Conservation (phyloP, 2,329 filamentous ascomycete species). For the Lasiodiplodia citricola region DNA sequence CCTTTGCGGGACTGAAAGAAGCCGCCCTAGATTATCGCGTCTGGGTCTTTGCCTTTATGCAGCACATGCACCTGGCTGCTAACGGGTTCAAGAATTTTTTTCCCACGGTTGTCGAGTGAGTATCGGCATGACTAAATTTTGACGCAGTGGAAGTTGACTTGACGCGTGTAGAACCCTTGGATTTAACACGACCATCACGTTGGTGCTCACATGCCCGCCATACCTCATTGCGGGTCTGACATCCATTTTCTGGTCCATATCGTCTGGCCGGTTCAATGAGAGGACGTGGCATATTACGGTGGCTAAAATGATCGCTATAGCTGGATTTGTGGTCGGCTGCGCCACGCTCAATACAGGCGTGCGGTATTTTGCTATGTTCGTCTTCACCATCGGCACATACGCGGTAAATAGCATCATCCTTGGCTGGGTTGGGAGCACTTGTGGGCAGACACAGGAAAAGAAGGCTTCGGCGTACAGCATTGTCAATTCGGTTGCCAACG, state of each 20-base stretch:
- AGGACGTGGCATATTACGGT: constrained; percentile 35
- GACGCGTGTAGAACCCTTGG: constrained; percentile 36
- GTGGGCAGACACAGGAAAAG: constrained; percentile 51
- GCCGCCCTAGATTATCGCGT: background rate
- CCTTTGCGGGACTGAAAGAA: background rate
- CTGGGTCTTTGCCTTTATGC: constrained; percentile 14
- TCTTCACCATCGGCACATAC: constrained; percentile 40
- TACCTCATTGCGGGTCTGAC: constrained; percentile 33
- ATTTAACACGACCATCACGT: constrained; percentile 42
- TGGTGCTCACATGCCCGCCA: constrained; percentile 34
- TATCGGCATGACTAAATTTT: too few species aligned
- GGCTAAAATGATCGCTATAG: constrained; percentile 32
- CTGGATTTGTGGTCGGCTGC: constrained; percentile 39
- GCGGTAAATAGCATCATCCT: constrained; percentile 40
- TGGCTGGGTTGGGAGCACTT: constrained; percentile 50
- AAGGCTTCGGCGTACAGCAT: constrained; percentile 49
- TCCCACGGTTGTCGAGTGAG: constrained; percentile 39
- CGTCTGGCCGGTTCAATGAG: constrained; percentile 41
- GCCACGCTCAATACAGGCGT: constrained; percentile 36
- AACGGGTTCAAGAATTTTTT: constrained; percentile 39
- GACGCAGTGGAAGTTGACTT: too few species aligned
- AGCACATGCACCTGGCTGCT: background rate
- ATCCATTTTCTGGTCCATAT: constrained; percentile 30
- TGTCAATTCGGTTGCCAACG: constrained; percentile 49
- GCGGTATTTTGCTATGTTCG: constrained; percentile 39